Base-by-base conservation (phyloP, 2,329 filamentous ascomycete species). In the Didymosphaeria variabile region DNA sequence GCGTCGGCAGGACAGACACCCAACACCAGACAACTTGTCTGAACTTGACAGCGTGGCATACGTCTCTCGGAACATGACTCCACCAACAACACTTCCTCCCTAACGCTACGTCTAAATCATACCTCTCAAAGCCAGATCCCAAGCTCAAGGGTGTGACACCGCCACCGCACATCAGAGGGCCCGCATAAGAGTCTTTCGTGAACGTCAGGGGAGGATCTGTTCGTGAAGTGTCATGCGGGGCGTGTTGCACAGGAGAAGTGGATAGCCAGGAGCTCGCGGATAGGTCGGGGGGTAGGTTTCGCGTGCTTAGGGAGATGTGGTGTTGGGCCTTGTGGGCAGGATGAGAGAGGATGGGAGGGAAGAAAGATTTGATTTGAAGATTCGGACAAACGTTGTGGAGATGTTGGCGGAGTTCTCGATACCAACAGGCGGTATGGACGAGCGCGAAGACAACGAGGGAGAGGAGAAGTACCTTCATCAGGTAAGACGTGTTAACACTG, bases 11-110 rank as follows among this genome's bases (percentile, higher is more conserved):
- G 42, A 55, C 53, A 55, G 21, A 47, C 53, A 55, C 31, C 52
- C 53, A 45, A 55, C 53, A 55, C 53, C 53, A 55, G 45, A 40
- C 53, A 31, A 55, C 32, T 17, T 40, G 53, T 31, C 45, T 55
- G 53, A 46, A 23, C 3, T 15, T n/a, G 29, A 12, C 26, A 40
- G 53, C 13, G 42, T 42, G 10, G 3, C 17, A 10, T 44, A 46
- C 29, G 21, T n/a, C 53, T 7, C 26, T 36, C 23, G 51, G 17
- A 36, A 44, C 23, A 36, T 23, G 12, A 8, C 10, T n/a, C 19
- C 31, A 29, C 3, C n/a, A 54, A 29, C 26, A 29, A 29, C 6
- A 29, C 26, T 29, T 29, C 26, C 26, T n/a, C 26, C 4, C 26
- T 29, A 29, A 29, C 26, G 26, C 26, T 29, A 6, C 26, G 26